A percentile compares a stretch with the other conserved stretches of the same genome.
Conservation (phyloP, 164 flowering plant species). For the Vitis rotundifolia region DNA sequence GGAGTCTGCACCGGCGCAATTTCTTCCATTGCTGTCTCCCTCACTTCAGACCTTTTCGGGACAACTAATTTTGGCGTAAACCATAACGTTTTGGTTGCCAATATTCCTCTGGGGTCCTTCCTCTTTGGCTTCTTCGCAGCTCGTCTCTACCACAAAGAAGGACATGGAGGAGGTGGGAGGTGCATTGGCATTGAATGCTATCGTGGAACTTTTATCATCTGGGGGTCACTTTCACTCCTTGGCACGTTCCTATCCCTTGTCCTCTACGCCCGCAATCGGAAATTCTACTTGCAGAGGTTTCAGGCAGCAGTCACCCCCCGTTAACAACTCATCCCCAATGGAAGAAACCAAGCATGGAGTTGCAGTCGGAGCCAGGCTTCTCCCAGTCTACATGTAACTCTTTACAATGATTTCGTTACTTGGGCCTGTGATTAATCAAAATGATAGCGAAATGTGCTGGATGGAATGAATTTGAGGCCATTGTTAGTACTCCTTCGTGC, state of each 20-base stretch:
- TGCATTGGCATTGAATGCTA: slow-evolving; percentile 78
- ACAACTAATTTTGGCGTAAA: slow-evolving; percentile 69
- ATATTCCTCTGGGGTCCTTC: slow-evolving; percentile 86
- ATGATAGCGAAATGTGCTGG: too few relatives aligned
- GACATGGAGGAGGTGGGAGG: slow-evolving; percentile 28
- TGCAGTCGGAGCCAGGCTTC: too few relatives aligned
- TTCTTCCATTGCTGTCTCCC: slow-evolving; percentile 60
- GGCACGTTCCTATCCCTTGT: slow-evolving; percentile 60
- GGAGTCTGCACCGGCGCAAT: slow-evolving; percentile 84
- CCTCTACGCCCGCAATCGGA: slow-evolving; percentile 51
- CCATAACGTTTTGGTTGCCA: slow-evolving; percentile 77
- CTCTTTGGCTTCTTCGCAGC: slow-evolving; percentile 72
- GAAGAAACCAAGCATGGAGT: too few relatives aligned
- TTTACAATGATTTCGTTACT: too few relatives aligned
- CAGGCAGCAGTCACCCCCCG: too few relatives aligned
- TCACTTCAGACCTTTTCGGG: slow-evolving; percentile 82
- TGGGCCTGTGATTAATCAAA: too few relatives aligned
- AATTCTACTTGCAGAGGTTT: slow-evolving; percentile 27
- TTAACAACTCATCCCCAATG: too few relatives aligned
- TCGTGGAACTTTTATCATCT: slow-evolving; percentile 54
- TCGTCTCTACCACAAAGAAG: slow-evolving; percentile 45
- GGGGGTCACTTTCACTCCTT: slow-evolving; percentile 63
- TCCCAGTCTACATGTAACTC: too few relatives aligned
- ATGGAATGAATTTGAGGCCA: too few relatives aligned
- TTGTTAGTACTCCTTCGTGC: too few relatives aligned